phyloP scores from a whole-genome alignment of 768 basidiomycete genomes.

The Pleurotus salmoneostramineus region DNA sequence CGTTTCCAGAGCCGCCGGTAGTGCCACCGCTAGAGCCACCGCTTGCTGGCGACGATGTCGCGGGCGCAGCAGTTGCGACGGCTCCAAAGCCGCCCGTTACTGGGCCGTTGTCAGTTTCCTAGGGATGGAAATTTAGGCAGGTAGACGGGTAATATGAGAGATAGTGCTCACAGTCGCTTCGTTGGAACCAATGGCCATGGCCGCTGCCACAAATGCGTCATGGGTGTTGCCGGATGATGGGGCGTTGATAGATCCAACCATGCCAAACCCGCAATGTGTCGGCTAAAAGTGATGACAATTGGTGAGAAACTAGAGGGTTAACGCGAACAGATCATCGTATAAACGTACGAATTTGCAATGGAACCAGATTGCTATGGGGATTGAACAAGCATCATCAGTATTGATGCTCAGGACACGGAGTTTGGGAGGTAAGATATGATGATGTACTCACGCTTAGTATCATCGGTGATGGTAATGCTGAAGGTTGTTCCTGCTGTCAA shows the following conservation, averaged over 20 bases:
- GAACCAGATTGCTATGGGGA: slow-evolving; percentile 49
- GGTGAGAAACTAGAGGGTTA: no score
- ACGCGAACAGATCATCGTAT: background rate
- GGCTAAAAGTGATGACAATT: slow-evolving; percentile 8
- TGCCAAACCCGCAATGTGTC: slow-evolving; percentile 46
- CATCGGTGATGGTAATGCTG: slow-evolving; percentile 44
- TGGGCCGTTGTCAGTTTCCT: slow-evolving; percentile 18
- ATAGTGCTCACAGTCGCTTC: slow-evolving; percentile 28
- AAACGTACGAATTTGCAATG: slow-evolving; percentile 40
- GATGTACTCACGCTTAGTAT: slow-evolving; percentile 35
- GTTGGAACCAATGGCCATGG: slow-evolving; percentile 27
- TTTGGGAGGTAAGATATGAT: no score
- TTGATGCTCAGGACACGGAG: no score
- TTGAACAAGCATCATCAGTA: background rate
- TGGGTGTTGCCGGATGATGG: slow-evolving; percentile 41
- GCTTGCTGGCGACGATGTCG: slow-evolving; percentile 10
- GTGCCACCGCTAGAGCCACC: background rate
- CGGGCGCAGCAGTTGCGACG: slow-evolving; percentile 14
- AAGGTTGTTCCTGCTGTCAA: slow-evolving; percentile 34
- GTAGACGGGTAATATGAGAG: background rate
- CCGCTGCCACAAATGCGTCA: slow-evolving; percentile 35
- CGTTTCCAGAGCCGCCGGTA: background rate
- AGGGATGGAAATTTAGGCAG: slow-evolving; percentile 18
- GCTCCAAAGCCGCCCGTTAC: slow-evolving; percentile 20
- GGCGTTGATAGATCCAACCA: slow-evolving; percentile 49